Percentiles rank a stretch among this genome's conserved stretches.
These are phyloP conservation scores for Coprinellus aureogranulatus DNA, from an alignment of 768 basidiomycete species.

Conservation along the genomic window DNA sequence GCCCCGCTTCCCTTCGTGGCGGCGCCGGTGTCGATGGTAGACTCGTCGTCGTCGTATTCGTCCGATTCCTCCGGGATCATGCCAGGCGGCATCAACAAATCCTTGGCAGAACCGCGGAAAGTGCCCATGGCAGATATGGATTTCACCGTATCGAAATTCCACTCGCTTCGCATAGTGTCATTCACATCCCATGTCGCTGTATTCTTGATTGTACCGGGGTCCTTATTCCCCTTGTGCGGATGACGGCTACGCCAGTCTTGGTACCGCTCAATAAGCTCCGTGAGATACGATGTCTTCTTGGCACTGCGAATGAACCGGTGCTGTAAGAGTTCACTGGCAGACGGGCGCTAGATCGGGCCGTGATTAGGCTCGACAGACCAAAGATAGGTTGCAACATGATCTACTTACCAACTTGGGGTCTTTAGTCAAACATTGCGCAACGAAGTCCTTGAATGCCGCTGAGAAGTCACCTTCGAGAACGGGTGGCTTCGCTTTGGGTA, in stretches of 20 bases:
- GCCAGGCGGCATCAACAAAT: conserved; percentile 53
- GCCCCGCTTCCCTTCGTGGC: conserved; percentile 68
- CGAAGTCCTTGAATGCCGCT: conserved; percentile 88
- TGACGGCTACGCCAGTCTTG: conserved; percentile 71
- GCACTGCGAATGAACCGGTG: conserved; percentile 90
- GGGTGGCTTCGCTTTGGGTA: conserved; percentile 95
- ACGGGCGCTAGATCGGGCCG: conserved; percentile 61
- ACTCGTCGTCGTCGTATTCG: conserved; percentile 41
- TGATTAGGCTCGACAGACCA: neutral
- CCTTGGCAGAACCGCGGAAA: conserved; percentile 68
- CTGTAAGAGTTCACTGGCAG: conserved; percentile 88
- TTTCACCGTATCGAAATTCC: conserved; percentile 91
- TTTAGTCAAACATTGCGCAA: conserved; percentile 87
- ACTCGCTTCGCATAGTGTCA: conserved; percentile 83
- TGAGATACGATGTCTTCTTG: conserved; percentile 76
- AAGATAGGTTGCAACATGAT: neutral
- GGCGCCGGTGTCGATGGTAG: conserved; percentile 58
- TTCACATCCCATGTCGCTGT: conserved; percentile 66
- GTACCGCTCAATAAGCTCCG: conserved; percentile 85
- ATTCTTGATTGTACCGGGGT: conserved; percentile 57
- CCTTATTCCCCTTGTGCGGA: conserved; percentile 55
- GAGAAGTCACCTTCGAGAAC: conserved; percentile 85
- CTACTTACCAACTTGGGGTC: conserved; percentile 71
- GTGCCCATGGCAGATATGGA: conserved; percentile 74
- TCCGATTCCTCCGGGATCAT: conserved; percentile 59